Evolutionary conservation across 1,284 basidiomycete species (phyloP), one percentile per base, ranked within the genome.

Genomic region (Violaceomyces palustris): DNA sequence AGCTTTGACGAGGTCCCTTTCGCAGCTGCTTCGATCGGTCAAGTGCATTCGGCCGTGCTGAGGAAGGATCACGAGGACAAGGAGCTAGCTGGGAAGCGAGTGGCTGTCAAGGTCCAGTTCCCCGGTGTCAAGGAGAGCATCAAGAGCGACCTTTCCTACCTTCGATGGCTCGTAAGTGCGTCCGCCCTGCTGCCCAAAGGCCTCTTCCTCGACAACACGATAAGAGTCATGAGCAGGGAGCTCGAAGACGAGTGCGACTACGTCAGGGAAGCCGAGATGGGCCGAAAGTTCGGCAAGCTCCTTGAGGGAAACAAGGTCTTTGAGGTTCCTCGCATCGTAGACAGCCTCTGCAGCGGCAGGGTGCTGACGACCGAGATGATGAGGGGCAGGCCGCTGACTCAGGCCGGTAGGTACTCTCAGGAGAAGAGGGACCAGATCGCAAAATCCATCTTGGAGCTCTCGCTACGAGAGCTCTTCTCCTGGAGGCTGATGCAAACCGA

Each of bases 401-500:
- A 74, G 50, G 88, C 61, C 79, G 85, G 54, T 74, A 78, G 45
- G 70, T 80, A 69, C 78, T 81, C 48, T 70, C 84, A 88, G 68
- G 73, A 76, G n/a, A 82, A 84, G 46, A 78, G 87, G 44, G 80
- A 96, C 66, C 66, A 93, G 87, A 93, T 98, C 65, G 88, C 90
- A 2, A 77, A 80, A 2, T 79, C 83, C 39, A 81, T 96, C 40
- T 79, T 97, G 38, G 84, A 88, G 39, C 80, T 98, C 3, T 94
- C 90, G 66, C 77, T 98, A 30, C 82, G 81, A 45, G 93, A 98
- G 72, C 81, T 97, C 11, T 94, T 97, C 75, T 79, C 84, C 47
- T 94, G 92, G 77, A 79, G 87, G 19, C 77, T 87, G 35, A 97
- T 98, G 94, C 94, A 98, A 75, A 98, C 93, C 0, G 93, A 98